Percentiles rank a stretch among this genome's conserved stretches.
Conservation (phyloP, 176 grass and related monocot species). For the Hyparrhenia diplandra region DNA sequence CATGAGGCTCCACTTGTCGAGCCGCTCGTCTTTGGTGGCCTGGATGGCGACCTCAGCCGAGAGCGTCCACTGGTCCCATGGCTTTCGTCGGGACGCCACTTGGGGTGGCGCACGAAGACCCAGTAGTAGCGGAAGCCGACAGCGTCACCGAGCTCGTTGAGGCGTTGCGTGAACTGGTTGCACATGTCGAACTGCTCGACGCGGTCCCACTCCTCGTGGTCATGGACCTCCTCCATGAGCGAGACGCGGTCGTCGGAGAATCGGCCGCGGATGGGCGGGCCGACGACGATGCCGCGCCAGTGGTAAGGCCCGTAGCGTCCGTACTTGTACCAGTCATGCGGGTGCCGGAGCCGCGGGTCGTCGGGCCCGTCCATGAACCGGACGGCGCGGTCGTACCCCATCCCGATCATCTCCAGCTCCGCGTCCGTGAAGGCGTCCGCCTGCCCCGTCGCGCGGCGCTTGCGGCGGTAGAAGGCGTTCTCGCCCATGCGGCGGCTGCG, state of each 20-base stretch:
- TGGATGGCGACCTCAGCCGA: conserved; percentile 75
- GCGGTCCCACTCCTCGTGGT: conserved; percentile 78
- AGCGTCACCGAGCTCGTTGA: conserved; percentile 45
- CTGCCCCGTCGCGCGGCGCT: conserved; percentile 32
- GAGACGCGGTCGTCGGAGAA: conserved; percentile 87
- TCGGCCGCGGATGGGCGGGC: conserved; percentile 81
- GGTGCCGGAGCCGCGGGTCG: conserved; percentile 78
- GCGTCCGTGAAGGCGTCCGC: conserved; percentile 78
- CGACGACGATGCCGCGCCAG: conserved; percentile 93
- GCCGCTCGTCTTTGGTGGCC: conserved; percentile 44
- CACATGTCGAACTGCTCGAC: conserved; percentile 89
- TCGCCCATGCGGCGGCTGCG: conserved; percentile 60
- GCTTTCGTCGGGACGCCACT: conserved; percentile 71
- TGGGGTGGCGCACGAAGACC: conserved; percentile 89
- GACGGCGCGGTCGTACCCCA: conserved; percentile 87
- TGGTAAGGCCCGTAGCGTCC: conserved; percentile 75
- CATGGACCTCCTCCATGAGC: conserved; percentile 61
- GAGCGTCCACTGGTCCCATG: conserved; percentile 89
- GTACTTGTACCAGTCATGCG: conserved; percentile 94
- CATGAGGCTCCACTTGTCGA: conserved; percentile 94
- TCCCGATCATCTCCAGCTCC: conserved; percentile 80
- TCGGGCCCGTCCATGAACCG: conserved; percentile 90
- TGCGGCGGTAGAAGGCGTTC: conserved; percentile 91
- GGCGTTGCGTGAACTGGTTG: conserved; percentile 55
- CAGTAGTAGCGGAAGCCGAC: conserved; percentile 64